A percentile compares a stretch with the other conserved stretches of the same genome.
phyloP scores from a whole-genome alignment of 75 land plant genomes.

The Cunninghamia lanceolata region DNA sequence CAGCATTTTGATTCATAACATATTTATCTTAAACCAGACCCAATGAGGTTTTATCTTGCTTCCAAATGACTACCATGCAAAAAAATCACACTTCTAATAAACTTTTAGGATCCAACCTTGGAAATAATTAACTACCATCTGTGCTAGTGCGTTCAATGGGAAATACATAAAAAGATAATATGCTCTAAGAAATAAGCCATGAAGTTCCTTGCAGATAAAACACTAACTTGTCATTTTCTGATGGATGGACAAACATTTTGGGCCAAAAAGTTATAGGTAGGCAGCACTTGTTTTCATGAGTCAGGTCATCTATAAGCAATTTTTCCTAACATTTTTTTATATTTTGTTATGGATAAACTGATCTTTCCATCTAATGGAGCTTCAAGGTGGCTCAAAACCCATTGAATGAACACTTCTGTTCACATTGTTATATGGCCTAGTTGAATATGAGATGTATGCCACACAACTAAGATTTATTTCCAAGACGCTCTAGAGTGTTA shows the following conservation, averaged over 20 bases:
- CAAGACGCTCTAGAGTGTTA: neutral
- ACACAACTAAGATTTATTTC: neutral
- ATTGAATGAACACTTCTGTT: neutral
- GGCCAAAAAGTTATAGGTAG: neutral
- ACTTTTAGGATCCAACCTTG: neutral
- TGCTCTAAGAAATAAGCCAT: neutral
- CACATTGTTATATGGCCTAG: neutral
- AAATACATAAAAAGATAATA: neutral
- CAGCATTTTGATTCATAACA: neutral
- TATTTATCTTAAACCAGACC: neutral
- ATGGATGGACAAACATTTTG: neutral
- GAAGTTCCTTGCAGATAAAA: neutral
- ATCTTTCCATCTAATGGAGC: neutral
- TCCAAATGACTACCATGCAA: neutral
- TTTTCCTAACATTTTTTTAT: neutral
- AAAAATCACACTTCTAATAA: neutral
- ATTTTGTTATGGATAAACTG: neutral
- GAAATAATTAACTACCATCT: neutral
- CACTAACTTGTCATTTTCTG: neutral
- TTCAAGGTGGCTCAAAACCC: neutral
- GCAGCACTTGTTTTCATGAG: neutral
- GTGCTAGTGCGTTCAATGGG: neutral
- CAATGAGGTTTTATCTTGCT: neutral
- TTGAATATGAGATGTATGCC: neutral
- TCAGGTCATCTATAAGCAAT: neutral